Evolutionary conservation across 2,329 filamentous ascomycete genomes (phyloP), one percentile per base, ranked within the genome.

Genomic region (Phialemoniopsis sp.): DNA sequence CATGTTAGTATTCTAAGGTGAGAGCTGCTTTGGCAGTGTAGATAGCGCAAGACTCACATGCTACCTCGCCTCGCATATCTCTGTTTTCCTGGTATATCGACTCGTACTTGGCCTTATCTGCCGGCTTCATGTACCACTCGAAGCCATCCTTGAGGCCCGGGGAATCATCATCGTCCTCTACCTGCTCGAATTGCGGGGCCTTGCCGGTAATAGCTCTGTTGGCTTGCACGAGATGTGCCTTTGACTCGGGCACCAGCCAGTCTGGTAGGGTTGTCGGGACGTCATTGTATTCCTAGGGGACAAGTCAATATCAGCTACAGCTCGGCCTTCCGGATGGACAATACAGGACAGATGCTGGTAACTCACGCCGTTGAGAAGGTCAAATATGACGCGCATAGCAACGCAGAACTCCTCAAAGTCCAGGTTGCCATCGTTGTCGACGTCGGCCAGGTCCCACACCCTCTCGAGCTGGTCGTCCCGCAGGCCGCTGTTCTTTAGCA

Each of bases 391-490:
- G 57, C 93, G 81, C 93, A 98, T 98, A 30, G 90, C 93, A 42
- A 98, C 93, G 64, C 93, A 98, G 63, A 98, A 98, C 73, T 98
- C 93, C 68, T 98, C 93, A 70, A 98, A 98, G 67, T 98, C 93
- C 39, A 98, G 74, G 64, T 94, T 94, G 47, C 93, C 93, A 69
- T 98, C 93, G 53, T 90, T 90, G 66, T 98, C 93, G 45, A 98
- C 89, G 61, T 98, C 93, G 42, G 93, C 89, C 46, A 98, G 76
- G 58, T 98, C 93, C 93, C 93, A 98, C 46, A 98, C 88, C 53
- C 83, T 80, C 68, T 97, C 93, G n/a, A 98, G 82, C 68, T 98
- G 91, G 56, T 76, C 74, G 55, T 81, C 77, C 40, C 73, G 72
- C 46, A 81, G 62, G 12, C 77, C 77, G 49, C 76, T 80, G 65